A percentile compares a stretch with the other conserved stretches of the same genome.
Evolutionary conservation across 257 asterid genomes (phyloP).

Genomic region (Asclepias syriaca): DNA sequence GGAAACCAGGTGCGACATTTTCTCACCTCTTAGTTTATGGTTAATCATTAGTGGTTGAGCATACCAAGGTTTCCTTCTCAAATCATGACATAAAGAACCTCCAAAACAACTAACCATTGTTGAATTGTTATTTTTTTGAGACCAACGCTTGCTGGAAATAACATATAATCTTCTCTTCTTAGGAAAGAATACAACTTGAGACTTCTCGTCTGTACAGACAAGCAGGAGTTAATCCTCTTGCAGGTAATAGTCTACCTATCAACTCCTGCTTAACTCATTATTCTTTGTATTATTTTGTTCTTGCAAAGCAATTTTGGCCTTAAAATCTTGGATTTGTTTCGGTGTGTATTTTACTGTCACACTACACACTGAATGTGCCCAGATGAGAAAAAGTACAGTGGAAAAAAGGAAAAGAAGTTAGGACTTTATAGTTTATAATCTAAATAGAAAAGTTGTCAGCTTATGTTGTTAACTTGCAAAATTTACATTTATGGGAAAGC

Average conservation of each 20-base stretch:
- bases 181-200: slow-evolving; percentile 99
- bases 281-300: neutral
- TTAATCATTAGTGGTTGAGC: neutral
- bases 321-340: neutral
- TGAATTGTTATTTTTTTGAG: neutral
- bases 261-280: slow-evolving; percentile 1
- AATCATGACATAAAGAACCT: neutral
- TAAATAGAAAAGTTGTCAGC: neutral
- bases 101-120: neutral
- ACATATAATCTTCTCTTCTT: slow-evolving; percentile 16
- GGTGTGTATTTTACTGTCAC: neutral
- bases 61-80: neutral
- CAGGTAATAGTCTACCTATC: slow-evolving; percentile 51
- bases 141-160: slow-evolving; percentile 5
- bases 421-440: neutral
- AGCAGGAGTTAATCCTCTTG: slow-evolving; percentile 99
- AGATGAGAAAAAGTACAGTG: neutral
- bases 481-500: neutral
- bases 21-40: neutral
- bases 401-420: neutral
- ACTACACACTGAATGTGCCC: neutral
- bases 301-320: neutral
- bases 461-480: neutral
- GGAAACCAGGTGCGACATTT: slow-evolving; percentile 78
- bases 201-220: slow-evolving; percentile 83